Evolutionary conservation across 352 stramenopile genomes (phyloP).

Genomic region (Globisporangium recalcitrans): DNA sequence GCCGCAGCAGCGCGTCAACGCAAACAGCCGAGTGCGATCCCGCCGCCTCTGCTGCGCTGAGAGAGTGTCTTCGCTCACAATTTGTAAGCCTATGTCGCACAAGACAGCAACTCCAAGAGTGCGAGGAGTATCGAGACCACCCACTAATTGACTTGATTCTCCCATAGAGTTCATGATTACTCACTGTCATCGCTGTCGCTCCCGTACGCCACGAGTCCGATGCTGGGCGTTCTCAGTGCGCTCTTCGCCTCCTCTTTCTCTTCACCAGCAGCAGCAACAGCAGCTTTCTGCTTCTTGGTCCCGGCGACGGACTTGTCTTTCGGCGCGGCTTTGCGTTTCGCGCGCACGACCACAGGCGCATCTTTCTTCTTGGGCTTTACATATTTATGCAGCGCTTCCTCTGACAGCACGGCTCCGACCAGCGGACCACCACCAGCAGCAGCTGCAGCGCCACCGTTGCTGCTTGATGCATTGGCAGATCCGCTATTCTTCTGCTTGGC

Average conservation of each 20-base stretch:
- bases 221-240: slow-evolving; percentile 7
- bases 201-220: slow-evolving; percentile 59
- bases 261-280: slow-evolving; percentile 6
- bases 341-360: slow-evolving; percentile 36
- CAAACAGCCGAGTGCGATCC: slow-evolving; percentile 16
- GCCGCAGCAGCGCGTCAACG: slow-evolving; percentile 16
- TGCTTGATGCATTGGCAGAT: neutral
- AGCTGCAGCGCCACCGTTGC: neutral
- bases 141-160: neutral
- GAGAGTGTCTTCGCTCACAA: no score
- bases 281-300: slow-evolving; percentile 18
- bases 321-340: slow-evolving; percentile 43
- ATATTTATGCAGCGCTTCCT: slow-evolving; percentile 20
- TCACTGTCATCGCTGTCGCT: slow-evolving; percentile 67
- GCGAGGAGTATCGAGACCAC: neutral
- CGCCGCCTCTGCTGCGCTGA: slow-evolving; percentile 23
- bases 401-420: neutral
- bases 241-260: slow-evolving; percentile 17
- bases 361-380: slow-evolving; percentile 22
- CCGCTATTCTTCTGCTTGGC: slow-evolving; percentile 43
- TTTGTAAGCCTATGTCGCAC: no score
- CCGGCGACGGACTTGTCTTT: slow-evolving; percentile 4
- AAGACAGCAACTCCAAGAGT: neutral
- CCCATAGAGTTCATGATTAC: neutral
- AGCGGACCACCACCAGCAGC: neutral